These are phyloP conservation scores for Trichoderma asperelloides DNA, from an alignment of 495 filamentous ascomycete species.

Conservation along the genomic window DNA sequence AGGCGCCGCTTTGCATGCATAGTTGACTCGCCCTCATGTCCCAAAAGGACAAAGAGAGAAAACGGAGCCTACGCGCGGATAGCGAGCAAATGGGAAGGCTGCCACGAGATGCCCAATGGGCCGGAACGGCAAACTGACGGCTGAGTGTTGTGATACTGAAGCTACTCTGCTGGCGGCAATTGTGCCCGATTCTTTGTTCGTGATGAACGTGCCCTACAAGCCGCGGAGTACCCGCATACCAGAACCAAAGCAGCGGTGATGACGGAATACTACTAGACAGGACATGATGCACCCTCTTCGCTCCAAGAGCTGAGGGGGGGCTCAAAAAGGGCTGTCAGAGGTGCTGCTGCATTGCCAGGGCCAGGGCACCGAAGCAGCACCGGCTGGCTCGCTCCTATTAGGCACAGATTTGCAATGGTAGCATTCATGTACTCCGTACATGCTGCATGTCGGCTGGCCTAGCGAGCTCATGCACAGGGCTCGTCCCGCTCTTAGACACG, in stretches of 20 bases:
- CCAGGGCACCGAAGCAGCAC: too few species aligned
- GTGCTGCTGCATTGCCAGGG: not conserved
- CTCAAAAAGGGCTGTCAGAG: not conserved
- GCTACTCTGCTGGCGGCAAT: not conserved
- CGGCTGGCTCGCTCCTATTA: too few species aligned
- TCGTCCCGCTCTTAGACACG: constrained; percentile 4
- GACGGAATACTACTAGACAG: too few species aligned
- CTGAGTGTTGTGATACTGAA: not conserved
- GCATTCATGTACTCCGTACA: not conserved
- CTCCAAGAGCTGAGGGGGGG: too few species aligned
- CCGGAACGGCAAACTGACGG: not conserved
- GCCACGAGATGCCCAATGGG: not conserved
- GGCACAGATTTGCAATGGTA: not conserved
- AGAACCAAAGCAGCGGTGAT: too few species aligned
- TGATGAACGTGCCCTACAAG: too few species aligned
- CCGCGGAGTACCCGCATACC: too few species aligned
- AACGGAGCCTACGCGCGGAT: not conserved
- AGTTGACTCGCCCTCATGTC: not conserved
- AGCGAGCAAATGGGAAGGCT: not conserved
- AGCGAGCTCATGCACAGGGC: not conserved
- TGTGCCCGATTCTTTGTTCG: not conserved
- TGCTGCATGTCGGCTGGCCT: not conserved
- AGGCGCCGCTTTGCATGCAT: too few species aligned
- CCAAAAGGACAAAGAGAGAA: not conserved
- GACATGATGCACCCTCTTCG: too few species aligned